These are phyloP conservation scores for Ceratocystis destructans DNA, from an alignment of 2,329 filamentous ascomycete genomes.

Conservation along the genomic window DNA sequence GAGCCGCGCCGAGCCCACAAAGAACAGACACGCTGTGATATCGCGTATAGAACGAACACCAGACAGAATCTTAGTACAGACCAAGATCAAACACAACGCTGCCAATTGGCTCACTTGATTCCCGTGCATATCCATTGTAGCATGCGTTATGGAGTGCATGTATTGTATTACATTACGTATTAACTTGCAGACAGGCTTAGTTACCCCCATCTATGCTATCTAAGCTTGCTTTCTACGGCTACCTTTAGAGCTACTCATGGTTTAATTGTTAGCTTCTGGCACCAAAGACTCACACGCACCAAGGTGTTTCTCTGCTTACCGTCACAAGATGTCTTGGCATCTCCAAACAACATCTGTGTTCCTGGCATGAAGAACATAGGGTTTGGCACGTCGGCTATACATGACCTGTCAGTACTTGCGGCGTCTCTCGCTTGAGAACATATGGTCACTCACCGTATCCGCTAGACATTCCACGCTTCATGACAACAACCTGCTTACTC, in stretches of 20 bases:
- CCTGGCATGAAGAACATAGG: slow-evolving; percentile 89
- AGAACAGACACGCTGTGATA: slow-evolving; percentile 14
- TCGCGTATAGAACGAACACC: neutral
- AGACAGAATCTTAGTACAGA: neutral
- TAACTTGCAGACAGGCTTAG: neutral
- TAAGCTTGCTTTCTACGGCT: slow-evolving; percentile 26
- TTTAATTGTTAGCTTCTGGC: neutral
- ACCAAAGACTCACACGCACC: neutral
- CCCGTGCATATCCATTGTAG: neutral
- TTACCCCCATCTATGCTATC: neutral
- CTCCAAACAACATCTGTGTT: slow-evolving; percentile 83
- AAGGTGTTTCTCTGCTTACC: slow-evolving; percentile 34
- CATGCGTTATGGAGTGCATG: neutral
- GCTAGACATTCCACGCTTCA: slow-evolving; percentile 83
- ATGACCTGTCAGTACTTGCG: slow-evolving; percentile 19
- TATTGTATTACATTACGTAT: neutral
- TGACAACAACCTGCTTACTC: slow-evolving; percentile 82
- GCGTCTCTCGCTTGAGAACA: too few species aligned
- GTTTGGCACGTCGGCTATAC: slow-evolving; percentile 68
- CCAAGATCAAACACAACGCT: too few species aligned
- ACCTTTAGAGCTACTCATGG: slow-evolving; percentile 29
- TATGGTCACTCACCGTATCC: slow-evolving; percentile 53
- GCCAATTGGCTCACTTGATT: too few species aligned
- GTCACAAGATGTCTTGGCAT: slow-evolving; percentile 73
- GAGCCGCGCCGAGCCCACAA: neutral